These are phyloP conservation scores for Cadophora sp. DNA, from an alignment of 2,329 filamentous ascomycete species.

Conservation along the genomic window DNA sequence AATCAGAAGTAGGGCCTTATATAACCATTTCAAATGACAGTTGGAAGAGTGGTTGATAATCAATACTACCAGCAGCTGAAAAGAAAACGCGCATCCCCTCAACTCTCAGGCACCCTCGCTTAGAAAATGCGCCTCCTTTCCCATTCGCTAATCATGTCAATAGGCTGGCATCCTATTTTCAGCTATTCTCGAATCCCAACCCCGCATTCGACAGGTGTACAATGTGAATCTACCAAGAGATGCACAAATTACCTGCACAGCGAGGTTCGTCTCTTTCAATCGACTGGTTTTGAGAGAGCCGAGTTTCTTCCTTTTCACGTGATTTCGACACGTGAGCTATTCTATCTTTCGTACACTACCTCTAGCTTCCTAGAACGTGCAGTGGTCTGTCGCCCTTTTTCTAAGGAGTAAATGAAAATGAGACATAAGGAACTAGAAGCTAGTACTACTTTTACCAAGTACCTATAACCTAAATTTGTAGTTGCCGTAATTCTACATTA, in stretches of 20 bases:
- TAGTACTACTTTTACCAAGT: not conserved
- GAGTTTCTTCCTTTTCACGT: too few relatives aligned
- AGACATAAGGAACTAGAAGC: too few relatives aligned
- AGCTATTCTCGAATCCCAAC: too few relatives aligned
- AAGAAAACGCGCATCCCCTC: constrained; percentile 18
- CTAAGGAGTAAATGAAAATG: too few relatives aligned
- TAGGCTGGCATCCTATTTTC: not conserved
- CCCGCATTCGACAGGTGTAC: too few relatives aligned
- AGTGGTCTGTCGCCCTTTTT: too few relatives aligned
- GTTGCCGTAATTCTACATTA: not conserved
- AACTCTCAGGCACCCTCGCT: constrained; percentile 1
- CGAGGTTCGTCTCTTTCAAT: too few relatives aligned
- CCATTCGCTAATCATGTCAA: not conserved
- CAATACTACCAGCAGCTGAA: not conserved
- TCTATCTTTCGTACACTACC: not conserved
- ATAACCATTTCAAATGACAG: not conserved
- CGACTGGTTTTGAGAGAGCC: too few relatives aligned
- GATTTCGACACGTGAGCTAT: not conserved
- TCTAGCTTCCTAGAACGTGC: not conserved
- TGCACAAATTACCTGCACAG: too few relatives aligned
- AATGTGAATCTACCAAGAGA: too few relatives aligned
- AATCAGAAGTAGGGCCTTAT: not conserved
- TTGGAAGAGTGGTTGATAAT: not conserved
- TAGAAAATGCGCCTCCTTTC: constrained; percentile 1
- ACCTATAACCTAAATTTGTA: not conserved